Evolutionary conservation across 345 rosid species (phyloP).

Genomic region (Populus simonii): DNA sequence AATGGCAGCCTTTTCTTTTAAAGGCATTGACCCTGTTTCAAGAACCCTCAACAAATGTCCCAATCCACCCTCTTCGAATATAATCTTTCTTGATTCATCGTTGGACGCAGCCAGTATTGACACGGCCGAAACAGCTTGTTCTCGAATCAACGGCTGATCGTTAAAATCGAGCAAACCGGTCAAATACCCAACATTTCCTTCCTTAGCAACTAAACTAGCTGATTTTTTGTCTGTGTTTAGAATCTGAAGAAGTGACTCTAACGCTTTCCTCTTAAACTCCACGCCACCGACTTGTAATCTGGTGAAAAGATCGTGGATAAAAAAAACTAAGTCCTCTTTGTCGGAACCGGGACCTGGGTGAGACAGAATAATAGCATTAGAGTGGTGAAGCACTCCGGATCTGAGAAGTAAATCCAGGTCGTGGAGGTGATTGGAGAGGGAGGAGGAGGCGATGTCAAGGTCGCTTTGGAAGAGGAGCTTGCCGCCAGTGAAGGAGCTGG

Average conservation of each 20-base stretch:
- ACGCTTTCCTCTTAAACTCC: slow-evolving; percentile 70
- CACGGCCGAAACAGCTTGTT: slow-evolving; percentile 57
- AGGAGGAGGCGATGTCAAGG: slow-evolving; percentile 70
- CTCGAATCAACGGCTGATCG: slow-evolving; percentile 48
- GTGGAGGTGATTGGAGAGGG: slow-evolving; percentile 54
- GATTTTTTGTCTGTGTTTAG: slow-evolving; percentile 58
- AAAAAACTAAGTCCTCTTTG: slow-evolving; percentile 56
- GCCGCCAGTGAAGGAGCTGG: slow-evolving; percentile 55
- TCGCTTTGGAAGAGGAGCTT: slow-evolving; percentile 86
- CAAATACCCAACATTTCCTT: slow-evolving; percentile 66
- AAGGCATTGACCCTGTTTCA: slow-evolving; percentile 55
- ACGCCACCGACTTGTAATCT: slow-evolving; percentile 73
- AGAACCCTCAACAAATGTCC: slow-evolving; percentile 65
- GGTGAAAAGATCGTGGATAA: slow-evolving; percentile 71
- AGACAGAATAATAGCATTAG: slow-evolving; percentile 66
- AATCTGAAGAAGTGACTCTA: slow-evolving; percentile 65
- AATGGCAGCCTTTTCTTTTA: slow-evolving; percentile 61
- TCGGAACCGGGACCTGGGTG: slow-evolving; percentile 54
- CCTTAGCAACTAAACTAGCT: slow-evolving; percentile 50
- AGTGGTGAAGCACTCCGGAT: slow-evolving; percentile 74
- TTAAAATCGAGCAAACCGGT: slow-evolving; percentile 58
- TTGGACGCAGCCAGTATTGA: slow-evolving; percentile 54
- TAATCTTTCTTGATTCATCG: slow-evolving; percentile 56
- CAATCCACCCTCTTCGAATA: slow-evolving; percentile 69
- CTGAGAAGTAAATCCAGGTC: slow-evolving; percentile 72